Evolutionary conservation across 2,329 filamentous ascomycete species (phyloP), one percentile per base, ranked within the genome.

Genomic region (Nannizziopsis arthrosporioides): DNA sequence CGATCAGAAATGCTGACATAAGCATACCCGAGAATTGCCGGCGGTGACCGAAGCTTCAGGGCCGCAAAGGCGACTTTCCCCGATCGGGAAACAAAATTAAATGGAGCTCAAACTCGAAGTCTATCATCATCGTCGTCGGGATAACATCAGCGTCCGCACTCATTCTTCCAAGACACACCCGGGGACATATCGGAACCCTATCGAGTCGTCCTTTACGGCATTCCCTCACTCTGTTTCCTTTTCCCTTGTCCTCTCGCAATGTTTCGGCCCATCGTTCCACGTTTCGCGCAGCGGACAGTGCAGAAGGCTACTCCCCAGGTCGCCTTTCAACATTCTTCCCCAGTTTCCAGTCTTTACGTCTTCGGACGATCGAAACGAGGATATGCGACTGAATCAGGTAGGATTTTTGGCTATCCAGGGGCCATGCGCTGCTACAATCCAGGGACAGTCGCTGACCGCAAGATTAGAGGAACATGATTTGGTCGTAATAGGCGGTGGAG

Each of bases 401-500:
- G 10, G 34, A n/a, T n/a, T n/a, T n/a, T n/a, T n/a, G n/a, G n/a
- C n/a, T n/a, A n/a, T n/a, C n/a, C n/a, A n/a, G n/a, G n/a, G n/a
- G n/a, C n/a, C n/a, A n/a, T n/a, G 14, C 6, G 3, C 19, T 19
- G 10, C 11, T 32, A 10, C 14, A 36, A 14, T 11, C 18, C 31
- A 7, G 14, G 19, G 47, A 9, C 3, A 14, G 43, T 51, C 45
- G 35, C 53, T 47, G 49, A 56, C 54, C 44, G 47, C 58, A 59
- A 46, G 19, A 52, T 57, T 67, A 87, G 87, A 89, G 69, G 87
- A 95, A 69, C 93, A 94, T 71, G 92, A 98, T 69, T 77, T 98
- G 48, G 84, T 98, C 64, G 89, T 98, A 71, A 94, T 98, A 64
- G 92, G 92, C 63, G 92, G 92, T 68, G 92, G 92, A 73, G 92